Evolutionary conservation across 345 rosid genomes (phyloP).

Genomic region (Populus tremula): DNA sequence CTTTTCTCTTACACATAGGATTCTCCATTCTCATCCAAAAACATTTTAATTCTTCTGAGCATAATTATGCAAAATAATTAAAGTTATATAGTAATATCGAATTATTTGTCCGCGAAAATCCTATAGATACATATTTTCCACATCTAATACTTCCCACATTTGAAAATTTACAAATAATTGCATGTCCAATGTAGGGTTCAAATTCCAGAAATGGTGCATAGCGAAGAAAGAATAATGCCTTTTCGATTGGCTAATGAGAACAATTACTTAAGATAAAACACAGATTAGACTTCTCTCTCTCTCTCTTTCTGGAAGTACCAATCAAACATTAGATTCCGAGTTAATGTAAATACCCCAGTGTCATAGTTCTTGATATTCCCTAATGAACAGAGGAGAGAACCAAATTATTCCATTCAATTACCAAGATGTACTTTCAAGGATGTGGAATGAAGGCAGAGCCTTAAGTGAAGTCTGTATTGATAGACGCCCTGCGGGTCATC

Average conservation of each 20-base stretch:
- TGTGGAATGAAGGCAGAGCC: not conserved
- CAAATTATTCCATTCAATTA: not conserved
- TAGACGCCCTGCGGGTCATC: not conserved
- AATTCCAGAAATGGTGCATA: not conserved
- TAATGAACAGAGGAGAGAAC: not conserved
- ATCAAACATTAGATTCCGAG: not conserved
- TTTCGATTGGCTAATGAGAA: not conserved
- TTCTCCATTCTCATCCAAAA: not conserved
- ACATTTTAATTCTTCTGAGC: not conserved
- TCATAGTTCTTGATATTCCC: not conserved
- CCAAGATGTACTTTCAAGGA: not conserved
- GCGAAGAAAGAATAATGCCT: not conserved
- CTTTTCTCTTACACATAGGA: no score
- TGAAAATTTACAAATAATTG: not conserved
- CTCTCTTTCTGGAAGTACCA: no score
- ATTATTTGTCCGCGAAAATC: no score
- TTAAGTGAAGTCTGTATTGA: not conserved
- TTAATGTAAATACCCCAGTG: not conserved
- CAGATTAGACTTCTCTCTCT: not conserved
- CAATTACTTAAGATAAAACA: not conserved
- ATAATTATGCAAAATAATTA: not conserved
- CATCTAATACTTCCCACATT: not conserved
- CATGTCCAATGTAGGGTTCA: not conserved
- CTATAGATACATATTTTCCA: not conserved
- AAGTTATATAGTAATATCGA: no score